These are phyloP conservation scores for Lepiota venenata DNA, from an alignment of 768 basidiomycete species.

Conservation along the genomic window DNA sequence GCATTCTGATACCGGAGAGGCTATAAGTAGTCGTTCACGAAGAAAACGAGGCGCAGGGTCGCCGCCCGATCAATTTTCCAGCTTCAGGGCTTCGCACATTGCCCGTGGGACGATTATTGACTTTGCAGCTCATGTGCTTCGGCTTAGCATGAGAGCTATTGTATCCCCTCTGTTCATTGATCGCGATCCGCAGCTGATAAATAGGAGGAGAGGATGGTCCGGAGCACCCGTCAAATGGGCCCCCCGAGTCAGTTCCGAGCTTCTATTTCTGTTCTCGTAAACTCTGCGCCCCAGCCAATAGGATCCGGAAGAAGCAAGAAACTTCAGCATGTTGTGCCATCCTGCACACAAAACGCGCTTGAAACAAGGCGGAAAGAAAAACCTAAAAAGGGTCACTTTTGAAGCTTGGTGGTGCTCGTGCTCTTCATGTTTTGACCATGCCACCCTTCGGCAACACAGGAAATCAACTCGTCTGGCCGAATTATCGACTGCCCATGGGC, in stretches of 20 bases:
- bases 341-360: background rate
- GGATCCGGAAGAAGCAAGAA: background rate
- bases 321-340: background rate
- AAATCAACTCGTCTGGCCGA: background rate
- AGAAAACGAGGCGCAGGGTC: conserved; percentile 6
- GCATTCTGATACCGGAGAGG: background rate
- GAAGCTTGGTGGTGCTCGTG: background rate
- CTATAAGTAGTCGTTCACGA: conserved; percentile 3
- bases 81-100: too few relatives aligned
- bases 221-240: too few relatives aligned
- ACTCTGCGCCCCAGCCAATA: background rate
- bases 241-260: too few relatives aligned
- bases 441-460: background rate
- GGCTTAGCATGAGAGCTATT: too few relatives aligned
- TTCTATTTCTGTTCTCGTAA: too few relatives aligned
- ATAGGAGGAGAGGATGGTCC: too few relatives aligned
- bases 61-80: too few relatives aligned
- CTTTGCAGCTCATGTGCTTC: too few relatives aligned
- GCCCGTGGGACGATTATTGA: too few relatives aligned
- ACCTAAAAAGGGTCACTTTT: background rate
- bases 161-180: too few relatives aligned
- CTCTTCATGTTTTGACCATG: background rate
- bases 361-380: conserved; percentile 5
- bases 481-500: too few relatives aligned
- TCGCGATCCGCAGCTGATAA: too few relatives aligned